phyloP scores from a whole-genome alignment of 2,329 filamentous ascomycete genomes.

The Monilinia fructigena region DNA sequence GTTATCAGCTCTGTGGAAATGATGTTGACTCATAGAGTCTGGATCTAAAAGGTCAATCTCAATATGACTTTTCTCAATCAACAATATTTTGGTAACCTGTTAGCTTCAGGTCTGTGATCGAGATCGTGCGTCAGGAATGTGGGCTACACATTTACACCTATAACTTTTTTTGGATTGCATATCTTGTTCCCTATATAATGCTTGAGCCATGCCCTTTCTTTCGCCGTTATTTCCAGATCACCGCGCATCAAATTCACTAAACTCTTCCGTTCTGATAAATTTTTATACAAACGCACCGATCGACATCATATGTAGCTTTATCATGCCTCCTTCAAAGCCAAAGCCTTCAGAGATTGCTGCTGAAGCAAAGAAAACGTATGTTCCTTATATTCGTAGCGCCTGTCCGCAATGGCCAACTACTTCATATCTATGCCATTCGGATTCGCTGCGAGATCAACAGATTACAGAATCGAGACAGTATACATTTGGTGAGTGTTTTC shows the following conservation, averaged over 20 bases:
- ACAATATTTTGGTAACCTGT: slow-evolving; percentile 11
- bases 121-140: slow-evolving; percentile 19
- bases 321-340: slow-evolving; percentile 59
- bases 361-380: slow-evolving; percentile 69
- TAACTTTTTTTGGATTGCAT: slow-evolving; percentile 4
- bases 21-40: slow-evolving; percentile 20
- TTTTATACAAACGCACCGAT: neutral
- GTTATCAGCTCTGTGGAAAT: slow-evolving; percentile 17
- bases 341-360: slow-evolving; percentile 69
- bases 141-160: slow-evolving; percentile 15
- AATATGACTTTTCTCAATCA: slow-evolving; percentile 9
- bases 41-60: slow-evolving; percentile 4
- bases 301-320: neutral
- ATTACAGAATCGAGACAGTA: slow-evolving; percentile 34
- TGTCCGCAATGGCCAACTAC: slow-evolving; percentile 56
- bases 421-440: slow-evolving; percentile 52
- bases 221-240: neutral
- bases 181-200: slow-evolving; percentile 1
- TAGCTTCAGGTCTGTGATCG: slow-evolving; percentile 19
- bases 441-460: slow-evolving; percentile 47
- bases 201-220: neutral
- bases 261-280: neutral
- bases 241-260: neutral
- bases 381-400: slow-evolving; percentile 61
- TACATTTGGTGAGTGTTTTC: slow-evolving; percentile 46